A percentile compares a stretch with the other conserved stretches of the same genome.
phyloP scores from a whole-genome alignment of 805 yeast species.

The Kluyveromyces lactis region DNA sequence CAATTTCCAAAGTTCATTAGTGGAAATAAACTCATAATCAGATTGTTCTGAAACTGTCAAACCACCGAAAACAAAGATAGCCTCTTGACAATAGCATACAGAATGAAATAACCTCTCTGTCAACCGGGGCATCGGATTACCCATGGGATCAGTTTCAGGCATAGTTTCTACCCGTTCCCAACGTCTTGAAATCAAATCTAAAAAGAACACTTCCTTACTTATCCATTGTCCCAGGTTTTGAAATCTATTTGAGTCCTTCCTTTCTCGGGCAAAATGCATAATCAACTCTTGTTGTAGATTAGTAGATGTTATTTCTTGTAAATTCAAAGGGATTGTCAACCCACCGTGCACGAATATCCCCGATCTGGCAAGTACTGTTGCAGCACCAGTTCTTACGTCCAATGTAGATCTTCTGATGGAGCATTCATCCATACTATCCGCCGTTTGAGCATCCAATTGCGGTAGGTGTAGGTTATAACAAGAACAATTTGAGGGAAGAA shows the following conservation, averaged over 20 bases:
- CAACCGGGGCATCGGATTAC: slow-evolving; percentile 4
- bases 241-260: slow-evolving; percentile 16
- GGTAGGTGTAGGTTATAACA: slow-evolving; percentile 55
- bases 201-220: slow-evolving; percentile 55
- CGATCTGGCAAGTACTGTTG: slow-evolving; percentile 49
- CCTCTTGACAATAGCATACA: slow-evolving; percentile 40
- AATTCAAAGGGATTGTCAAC: slow-evolving; percentile 45
- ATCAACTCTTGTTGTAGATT: slow-evolving; percentile 35
- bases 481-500: slow-evolving; percentile 55
- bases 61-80: slow-evolving; percentile 61
- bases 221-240: slow-evolving; percentile 33
- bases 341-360: slow-evolving; percentile 65
- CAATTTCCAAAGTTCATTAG: slow-evolving; percentile 65
- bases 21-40: slow-evolving; percentile 34
- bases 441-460: slow-evolving; percentile 20
- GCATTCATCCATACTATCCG: slow-evolving; percentile 26
- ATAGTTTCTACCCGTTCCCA: slow-evolving; percentile 42
- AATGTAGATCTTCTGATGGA: slow-evolving; percentile 45
- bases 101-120: slow-evolving; percentile 50
- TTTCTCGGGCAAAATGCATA: slow-evolving; percentile 23
- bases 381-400: slow-evolving; percentile 62
- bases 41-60: slow-evolving; percentile 34
- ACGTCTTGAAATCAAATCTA: slow-evolving; percentile 47
- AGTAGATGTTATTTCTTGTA: slow-evolving; percentile 33
- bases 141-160: slow-evolving; percentile 1